Percentiles rank a stretch among this genome's conserved stretches.
These are phyloP conservation scores for Reutealis trisperma DNA, from an alignment of 345 rosid genomes.

Conservation along the genomic window DNA sequence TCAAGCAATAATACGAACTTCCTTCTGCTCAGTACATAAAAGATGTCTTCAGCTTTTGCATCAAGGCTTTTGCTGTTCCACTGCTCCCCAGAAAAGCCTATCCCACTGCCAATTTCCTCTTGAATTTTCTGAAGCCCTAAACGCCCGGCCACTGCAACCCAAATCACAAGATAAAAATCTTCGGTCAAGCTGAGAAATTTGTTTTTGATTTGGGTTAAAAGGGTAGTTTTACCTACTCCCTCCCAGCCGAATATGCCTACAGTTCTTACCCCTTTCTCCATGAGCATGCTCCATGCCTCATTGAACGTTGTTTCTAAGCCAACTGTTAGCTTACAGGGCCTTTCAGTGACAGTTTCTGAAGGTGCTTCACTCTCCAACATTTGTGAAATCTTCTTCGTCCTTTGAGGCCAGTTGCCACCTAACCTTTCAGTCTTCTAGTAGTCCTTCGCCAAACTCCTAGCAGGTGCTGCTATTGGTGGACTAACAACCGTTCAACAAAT, in stretches of 20 bases:
- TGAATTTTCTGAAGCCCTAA: conserved; percentile 34
- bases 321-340: too few species aligned
- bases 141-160: background rate
- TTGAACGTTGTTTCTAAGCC: too few species aligned
- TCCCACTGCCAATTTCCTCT: conserved; percentile 33
- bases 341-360: too few species aligned
- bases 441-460: too few species aligned
- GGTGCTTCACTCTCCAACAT: too few species aligned
- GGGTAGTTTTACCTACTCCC: conserved; percentile 47
- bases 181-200: conserved; percentile 28
- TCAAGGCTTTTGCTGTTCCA: conserved; percentile 31
- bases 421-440: too few species aligned
- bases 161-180: conserved; percentile 39
- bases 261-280: conserved; percentile 9
- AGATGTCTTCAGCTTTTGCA: background rate
- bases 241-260: conserved; percentile 39
- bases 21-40: background rate
- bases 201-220: conserved; percentile 39
- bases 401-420: too few species aligned
- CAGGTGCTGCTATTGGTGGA: too few species aligned
- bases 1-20: conserved; percentile 16
- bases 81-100: conserved; percentile 29
- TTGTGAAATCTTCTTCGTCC: too few species aligned
- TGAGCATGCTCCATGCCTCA: too few species aligned
- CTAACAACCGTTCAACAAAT: too few species aligned